Conservation (phyloP, 2,329 filamentous ascomycete genomes). For the Mycocentrospora acerina region DNA sequence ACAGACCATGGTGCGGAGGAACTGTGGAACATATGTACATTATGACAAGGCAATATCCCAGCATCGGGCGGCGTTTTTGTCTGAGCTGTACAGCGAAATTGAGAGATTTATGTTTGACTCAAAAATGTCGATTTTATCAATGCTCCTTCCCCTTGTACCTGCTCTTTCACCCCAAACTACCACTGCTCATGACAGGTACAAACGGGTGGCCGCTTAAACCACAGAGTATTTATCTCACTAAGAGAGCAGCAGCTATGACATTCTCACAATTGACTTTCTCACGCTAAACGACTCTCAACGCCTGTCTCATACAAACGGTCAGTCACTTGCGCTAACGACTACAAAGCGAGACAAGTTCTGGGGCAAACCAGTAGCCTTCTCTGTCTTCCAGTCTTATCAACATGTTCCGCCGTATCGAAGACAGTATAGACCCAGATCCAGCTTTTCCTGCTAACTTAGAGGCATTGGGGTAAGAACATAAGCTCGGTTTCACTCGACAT, state of each 20-base stretch:
- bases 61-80: conserved; percentile 36
- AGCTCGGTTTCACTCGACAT: not conserved
- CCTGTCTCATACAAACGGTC: no score
- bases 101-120: conserved; percentile 6
- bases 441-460: conserved; percentile 66
- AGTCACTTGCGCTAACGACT: no score
- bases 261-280: not conserved
- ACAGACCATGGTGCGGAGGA: conserved; percentile 1
- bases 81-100: conserved; percentile 11
- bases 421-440: conserved; percentile 66
- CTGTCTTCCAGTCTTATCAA: not conserved
- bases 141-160: conserved; percentile 12
- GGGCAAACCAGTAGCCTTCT: no score
- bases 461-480: conserved; percentile 65
- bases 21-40: conserved; percentile 28
- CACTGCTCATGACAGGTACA: conserved; percentile 13
- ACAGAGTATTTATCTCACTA: no score
- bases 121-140: not conserved
- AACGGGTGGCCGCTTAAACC: conserved; percentile 8
- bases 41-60: conserved; percentile 12
- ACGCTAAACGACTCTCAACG: no score
- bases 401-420: conserved; percentile 76
- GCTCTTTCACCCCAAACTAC: conserved; percentile 9
- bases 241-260: not conserved
- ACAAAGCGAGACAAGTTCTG: no score